Conservation (phyloP, 352 stramenopile genomes). For the Saprolegnia diclina region DNA sequence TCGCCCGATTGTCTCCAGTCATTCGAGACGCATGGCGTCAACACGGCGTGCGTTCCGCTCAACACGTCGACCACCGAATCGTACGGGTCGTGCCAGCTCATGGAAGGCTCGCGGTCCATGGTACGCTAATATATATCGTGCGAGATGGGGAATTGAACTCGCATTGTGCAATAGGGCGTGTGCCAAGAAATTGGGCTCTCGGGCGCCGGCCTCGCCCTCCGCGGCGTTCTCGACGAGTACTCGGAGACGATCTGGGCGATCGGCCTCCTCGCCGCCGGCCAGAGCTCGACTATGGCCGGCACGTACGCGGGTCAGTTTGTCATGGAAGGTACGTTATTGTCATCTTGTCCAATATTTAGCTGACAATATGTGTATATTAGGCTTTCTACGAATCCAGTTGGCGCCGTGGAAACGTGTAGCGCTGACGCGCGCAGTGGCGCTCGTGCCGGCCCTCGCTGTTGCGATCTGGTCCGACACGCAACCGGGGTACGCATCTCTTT, state of each 20-base stretch:
- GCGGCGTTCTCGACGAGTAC: constrained; percentile 73
- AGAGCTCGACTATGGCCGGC: constrained; percentile 94
- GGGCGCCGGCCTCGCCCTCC: constrained; percentile 72
- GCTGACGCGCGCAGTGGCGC: constrained; percentile 87
- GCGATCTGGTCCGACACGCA: constrained; percentile 82
- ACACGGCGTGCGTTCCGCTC: constrained; percentile 65
- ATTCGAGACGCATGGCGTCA: constrained; percentile 44
- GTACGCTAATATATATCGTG: not conserved
- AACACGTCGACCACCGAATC: constrained; percentile 40
- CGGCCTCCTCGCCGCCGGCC: constrained; percentile 90
- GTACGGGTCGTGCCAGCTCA: constrained; percentile 51
- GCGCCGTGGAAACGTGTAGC: constrained; percentile 61
- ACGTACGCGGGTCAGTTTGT: constrained; percentile 97
- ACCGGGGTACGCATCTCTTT: constrained; percentile 31
- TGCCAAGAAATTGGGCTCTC: constrained; percentile 88
- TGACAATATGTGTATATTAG: not conserved
- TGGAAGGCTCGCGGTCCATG: constrained; percentile 35
- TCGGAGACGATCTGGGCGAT: constrained; percentile 90
- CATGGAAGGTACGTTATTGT: constrained; percentile 73
- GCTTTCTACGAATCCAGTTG: constrained; percentile 90
- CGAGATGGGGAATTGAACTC: no score
- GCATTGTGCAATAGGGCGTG: constrained; percentile 31
- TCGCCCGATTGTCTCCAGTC: constrained; percentile 57
- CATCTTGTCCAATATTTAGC: not conserved
- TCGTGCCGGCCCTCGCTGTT: constrained; percentile 83